Percentiles rank a stretch among this genome's conserved stretches.
These are phyloP conservation scores for Corymbia maculata DNA, from an alignment of 345 rosid genomes.

Conservation along the genomic window DNA sequence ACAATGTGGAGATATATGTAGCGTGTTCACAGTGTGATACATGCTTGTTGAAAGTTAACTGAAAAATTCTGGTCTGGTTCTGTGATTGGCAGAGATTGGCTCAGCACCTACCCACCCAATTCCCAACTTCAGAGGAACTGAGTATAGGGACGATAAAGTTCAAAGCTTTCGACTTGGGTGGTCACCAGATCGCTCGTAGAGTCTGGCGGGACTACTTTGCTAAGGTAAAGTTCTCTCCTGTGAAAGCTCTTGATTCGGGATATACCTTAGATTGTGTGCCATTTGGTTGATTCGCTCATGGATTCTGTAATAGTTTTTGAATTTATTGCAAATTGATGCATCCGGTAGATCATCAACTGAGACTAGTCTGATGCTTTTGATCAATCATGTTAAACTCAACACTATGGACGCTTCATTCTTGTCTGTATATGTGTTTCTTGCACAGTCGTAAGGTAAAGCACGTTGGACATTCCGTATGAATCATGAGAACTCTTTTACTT, in stretches of 20 bases:
- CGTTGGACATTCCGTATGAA: background rate
- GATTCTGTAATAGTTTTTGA: background rate
- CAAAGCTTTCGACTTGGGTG: conserved; percentile 43
- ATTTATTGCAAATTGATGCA: background rate
- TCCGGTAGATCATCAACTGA: background rate
- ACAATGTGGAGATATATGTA: background rate
- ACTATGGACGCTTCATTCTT: background rate
- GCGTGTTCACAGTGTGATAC: background rate
- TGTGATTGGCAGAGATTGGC: conserved; percentile 23
- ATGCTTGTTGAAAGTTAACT: background rate
- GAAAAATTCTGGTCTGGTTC: background rate
- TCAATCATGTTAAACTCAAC: background rate
- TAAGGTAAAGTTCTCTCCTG: conserved; percentile 8
- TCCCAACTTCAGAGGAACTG: conserved; percentile 40
- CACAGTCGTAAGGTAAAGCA: no score
- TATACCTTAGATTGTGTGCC: background rate
- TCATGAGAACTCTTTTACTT: background rate
- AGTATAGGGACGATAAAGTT: conserved; percentile 40
- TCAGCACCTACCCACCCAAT: conserved; percentile 38
- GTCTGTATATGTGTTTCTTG: background rate
- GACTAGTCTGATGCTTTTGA: background rate
- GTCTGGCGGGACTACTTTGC: conserved; percentile 44
- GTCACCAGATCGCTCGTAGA: conserved; percentile 40
- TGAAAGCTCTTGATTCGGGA: background rate
- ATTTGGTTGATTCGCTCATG: background rate